Evolutionary conservation across 1,284 basidiomycete genomes (phyloP), one percentile per base, ranked within the genome.

Genomic region (Kalmanozyma brasiliensis): DNA sequence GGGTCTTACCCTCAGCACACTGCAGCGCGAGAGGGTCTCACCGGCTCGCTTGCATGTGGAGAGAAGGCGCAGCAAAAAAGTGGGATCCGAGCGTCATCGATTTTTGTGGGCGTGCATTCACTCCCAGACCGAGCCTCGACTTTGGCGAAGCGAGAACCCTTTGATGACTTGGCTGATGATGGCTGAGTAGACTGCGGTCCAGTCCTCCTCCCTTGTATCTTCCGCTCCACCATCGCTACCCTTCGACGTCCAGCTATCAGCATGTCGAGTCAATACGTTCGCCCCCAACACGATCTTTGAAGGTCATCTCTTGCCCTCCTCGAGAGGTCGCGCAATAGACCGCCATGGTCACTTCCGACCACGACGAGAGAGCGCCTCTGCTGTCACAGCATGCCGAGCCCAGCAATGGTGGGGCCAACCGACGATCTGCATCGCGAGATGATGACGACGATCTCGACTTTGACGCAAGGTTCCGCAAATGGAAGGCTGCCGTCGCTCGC

Each of bases 401-500:
- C 22, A 48, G 37, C 43, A 36, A 42, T 19, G 46, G 42, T 19
- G 32, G 32, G 41, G 2, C 26, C 4, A 13, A 10, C 8, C 13
- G 20, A 11, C 33, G 17, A 3, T 1, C 22, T n/a, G 2, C 10
- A 14, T 23, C 35, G 4, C 35, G 29, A 14, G n/a, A 14, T n/a
- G 38, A 35, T 19, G 42, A 51, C 5, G 59, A 72, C 26, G 69
- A 72, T 16, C 56, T 67, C 36, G 74, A 76, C 58, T 59, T 76
- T 44, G 74, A 76, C 51, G 72, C 70, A 20, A 52, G 71, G 24
- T 76, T 76, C 23, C 47, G 49, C 17, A 66, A 71, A 37, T 76
- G 71, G 73, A 69, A 70, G 43, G 57, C 60, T 11, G 66, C 67
- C 13, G 72, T 76, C 16, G 61, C 66, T 29, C 55, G 56, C 37